Conservation (phyloP, 1,284 basidiomycete genomes). For the Fomitopsis betulina region DNA sequence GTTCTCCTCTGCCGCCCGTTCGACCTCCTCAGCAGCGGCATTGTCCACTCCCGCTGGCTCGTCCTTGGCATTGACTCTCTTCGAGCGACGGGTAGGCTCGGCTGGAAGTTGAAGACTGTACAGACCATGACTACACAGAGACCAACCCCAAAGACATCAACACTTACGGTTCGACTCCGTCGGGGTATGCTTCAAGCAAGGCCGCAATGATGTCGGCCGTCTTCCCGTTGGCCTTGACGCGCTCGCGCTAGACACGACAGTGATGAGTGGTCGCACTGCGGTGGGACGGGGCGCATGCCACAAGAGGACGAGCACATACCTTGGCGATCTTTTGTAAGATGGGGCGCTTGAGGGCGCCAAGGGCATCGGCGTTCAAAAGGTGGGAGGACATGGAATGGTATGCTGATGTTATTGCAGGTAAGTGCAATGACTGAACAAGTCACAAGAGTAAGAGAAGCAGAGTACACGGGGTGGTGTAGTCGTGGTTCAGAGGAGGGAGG, state of each 20-base stretch:
- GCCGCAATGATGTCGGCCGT: background rate
- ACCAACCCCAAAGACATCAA: background rate
- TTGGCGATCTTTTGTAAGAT: background rate
- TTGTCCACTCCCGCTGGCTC: too few species aligned
- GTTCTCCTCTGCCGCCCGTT: too few species aligned
- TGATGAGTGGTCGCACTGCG: background rate
- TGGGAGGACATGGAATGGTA: too few species aligned
- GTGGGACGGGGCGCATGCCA: background rate
- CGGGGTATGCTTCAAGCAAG: background rate
- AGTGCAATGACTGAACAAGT: too few species aligned
- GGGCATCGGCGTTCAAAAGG: background rate
- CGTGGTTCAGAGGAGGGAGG: too few species aligned
- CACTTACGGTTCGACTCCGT: background rate
- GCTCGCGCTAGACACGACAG: background rate
- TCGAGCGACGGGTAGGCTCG: background rate
- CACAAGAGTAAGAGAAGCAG: too few species aligned
- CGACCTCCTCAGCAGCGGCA: too few species aligned
- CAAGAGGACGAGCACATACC: background rate
- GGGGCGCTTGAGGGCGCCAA: background rate
- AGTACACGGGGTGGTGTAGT: too few species aligned
- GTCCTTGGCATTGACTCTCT: too few species aligned
- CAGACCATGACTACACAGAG: background rate
- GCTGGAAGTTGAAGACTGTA: background rate
- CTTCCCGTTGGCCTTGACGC: background rate
- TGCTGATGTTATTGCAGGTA: too few species aligned